phyloP scores from a whole-genome alignment of 1,139 yeast genomes.

The Magnusiomyces ingens region DNA sequence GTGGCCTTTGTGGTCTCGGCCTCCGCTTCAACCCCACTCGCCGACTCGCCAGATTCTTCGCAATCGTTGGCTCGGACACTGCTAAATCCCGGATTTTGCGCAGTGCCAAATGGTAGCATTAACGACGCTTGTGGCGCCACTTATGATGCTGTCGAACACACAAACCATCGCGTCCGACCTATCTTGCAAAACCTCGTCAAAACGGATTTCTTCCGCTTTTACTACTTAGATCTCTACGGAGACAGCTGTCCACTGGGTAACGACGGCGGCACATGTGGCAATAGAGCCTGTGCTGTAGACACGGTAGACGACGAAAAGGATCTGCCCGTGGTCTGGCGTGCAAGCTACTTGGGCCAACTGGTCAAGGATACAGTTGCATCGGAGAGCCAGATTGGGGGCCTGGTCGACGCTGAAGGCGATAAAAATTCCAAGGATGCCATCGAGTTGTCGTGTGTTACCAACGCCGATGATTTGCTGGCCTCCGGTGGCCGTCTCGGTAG shows the following conservation, averaged over 20 bases:
- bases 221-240: slow-evolving; percentile 71
- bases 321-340: slow-evolving; percentile 66
- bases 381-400: slow-evolving; percentile 4
- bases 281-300: slow-evolving; percentile 91
- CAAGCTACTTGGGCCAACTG: slow-evolving; percentile 62
- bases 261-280: slow-evolving; percentile 79
- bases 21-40: neutral
- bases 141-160: slow-evolving; percentile 45
- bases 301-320: slow-evolving; percentile 48
- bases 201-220: slow-evolving; percentile 58
- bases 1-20: neutral
- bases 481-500: slow-evolving; percentile 3
- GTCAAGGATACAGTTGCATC: slow-evolving; percentile 41
- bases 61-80: neutral
- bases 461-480: slow-evolving; percentile 10
- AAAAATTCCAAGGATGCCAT: slow-evolving; percentile 9
- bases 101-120: slow-evolving; percentile 19
- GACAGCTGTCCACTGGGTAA: slow-evolving; percentile 82
- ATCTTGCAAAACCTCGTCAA: slow-evolving; percentile 47
- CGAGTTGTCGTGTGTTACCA: slow-evolving; percentile 16
- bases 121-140: slow-evolving; percentile 46
- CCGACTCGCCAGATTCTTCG: neutral
- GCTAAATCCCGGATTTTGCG: slow-evolving; percentile 12
- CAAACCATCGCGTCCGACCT: slow-evolving; percentile 48
- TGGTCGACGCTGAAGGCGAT: neutral